These are phyloP conservation scores for Talaromyces stipitatus DNA, from an alignment of 495 filamentous ascomycete genomes.

Conservation along the genomic window DNA sequence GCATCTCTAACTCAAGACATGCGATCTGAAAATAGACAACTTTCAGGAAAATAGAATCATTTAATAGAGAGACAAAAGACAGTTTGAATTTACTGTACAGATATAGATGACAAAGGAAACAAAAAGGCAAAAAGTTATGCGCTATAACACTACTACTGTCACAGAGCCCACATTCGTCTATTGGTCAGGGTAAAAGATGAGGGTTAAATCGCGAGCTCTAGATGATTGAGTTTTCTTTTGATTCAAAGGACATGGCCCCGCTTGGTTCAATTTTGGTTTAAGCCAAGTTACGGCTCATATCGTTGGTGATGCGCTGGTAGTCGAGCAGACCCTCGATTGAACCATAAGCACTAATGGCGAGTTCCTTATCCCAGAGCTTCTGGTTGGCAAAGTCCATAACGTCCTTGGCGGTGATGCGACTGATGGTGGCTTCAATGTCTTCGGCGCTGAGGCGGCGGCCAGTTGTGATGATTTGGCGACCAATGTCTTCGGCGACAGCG, in stretches of 20 bases:
- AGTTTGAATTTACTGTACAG: constrained; percentile 9
- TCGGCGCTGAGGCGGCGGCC: constrained; percentile 82
- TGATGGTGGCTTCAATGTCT: constrained; percentile 88
- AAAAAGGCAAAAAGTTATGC: constrained; percentile 6
- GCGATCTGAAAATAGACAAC: no score
- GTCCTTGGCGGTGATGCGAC: constrained; percentile 87
- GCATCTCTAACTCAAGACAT: no score
- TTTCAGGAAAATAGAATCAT: no score
- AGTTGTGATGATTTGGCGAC: constrained; percentile 95
- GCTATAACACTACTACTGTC: constrained; percentile 10
- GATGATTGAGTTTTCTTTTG: not conserved
- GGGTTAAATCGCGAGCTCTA: constrained; percentile 5
- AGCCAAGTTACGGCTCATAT: constrained; percentile 73
- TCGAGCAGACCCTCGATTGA: constrained; percentile 86
- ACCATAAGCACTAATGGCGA: constrained; percentile 87
- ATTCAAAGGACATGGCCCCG: not conserved
- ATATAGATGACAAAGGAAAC: constrained; percentile 8
- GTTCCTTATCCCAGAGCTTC: constrained; percentile 94
- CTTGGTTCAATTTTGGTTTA: not conserved
- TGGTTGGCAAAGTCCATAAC: constrained; percentile 88
- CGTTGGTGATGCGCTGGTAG: constrained; percentile 79
- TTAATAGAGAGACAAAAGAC: constrained; percentile 3
- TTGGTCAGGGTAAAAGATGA: constrained; percentile 6
- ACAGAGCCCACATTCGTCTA: constrained; percentile 7
- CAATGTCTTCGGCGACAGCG: constrained; percentile 95